Percentiles rank a stretch among this genome's conserved stretches.
These are phyloP conservation scores for Barnettozyma botsteinii DNA, from an alignment of 805 yeast species.

Conservation along the genomic window DNA sequence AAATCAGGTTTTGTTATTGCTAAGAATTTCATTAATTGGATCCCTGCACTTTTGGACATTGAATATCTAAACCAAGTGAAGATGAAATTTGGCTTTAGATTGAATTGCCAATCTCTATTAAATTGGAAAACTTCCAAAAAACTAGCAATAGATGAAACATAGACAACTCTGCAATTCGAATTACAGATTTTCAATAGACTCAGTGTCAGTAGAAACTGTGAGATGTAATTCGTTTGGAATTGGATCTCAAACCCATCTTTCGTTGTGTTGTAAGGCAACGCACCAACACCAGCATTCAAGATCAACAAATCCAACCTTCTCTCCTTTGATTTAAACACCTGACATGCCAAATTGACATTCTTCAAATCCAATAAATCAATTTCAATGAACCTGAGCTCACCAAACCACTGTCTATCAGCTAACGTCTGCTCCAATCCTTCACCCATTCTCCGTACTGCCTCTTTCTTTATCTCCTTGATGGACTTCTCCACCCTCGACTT, in stretches of 20 bases:
- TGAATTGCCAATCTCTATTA: constrained; percentile 42
- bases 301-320: constrained; percentile 51
- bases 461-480: constrained; percentile 46
- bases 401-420: constrained; percentile 30
- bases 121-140: constrained; percentile 41
- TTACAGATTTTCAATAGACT: constrained; percentile 38
- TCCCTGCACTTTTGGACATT: constrained; percentile 69
- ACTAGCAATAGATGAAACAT: constrained; percentile 64
- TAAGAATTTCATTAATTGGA: constrained; percentile 62
- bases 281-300: constrained; percentile 79
- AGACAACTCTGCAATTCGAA: constrained; percentile 42
- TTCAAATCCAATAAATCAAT: constrained; percentile 44
- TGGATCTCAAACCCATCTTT: constrained; percentile 73
- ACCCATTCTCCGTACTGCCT: constrained; percentile 35
- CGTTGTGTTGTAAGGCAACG: constrained; percentile 60
- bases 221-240: constrained; percentile 69
- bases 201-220: constrained; percentile 68
- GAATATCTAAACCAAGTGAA: constrained; percentile 80
- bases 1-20: constrained; percentile 63
- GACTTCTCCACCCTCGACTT: constrained; percentile 49
- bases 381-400: constrained; percentile 47
- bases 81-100: constrained; percentile 56
- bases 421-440: constrained; percentile 10
- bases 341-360: constrained; percentile 45
- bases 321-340: constrained; percentile 41